These are phyloP conservation scores for Diplodia sapinea DNA, from an alignment of 2,329 filamentous ascomycete genomes.

Conservation along the genomic window DNA sequence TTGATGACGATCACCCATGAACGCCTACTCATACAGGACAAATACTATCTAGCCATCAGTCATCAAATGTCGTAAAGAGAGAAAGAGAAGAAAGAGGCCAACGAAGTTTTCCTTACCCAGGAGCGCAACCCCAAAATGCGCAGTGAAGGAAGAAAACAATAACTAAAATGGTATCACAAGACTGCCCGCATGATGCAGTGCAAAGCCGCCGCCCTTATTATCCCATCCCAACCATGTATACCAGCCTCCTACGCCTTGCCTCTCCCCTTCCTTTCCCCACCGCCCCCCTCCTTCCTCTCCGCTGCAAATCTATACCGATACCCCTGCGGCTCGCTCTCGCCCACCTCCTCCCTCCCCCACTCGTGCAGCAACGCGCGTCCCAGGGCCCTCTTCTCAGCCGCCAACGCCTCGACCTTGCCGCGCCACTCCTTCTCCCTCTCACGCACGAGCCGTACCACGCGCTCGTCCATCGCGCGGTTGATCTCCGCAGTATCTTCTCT, in stretches of 20 bases:
- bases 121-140: not conserved
- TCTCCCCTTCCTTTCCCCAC: not conserved
- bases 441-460: slow-evolving; percentile 14
- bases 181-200: not conserved
- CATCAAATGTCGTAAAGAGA: not conserved
- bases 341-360: slow-evolving; percentile 70
- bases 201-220: not conserved
- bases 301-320: slow-evolving; percentile 42
- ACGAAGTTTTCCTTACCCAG: not conserved
- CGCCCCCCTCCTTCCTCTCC: not conserved
- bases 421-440: slow-evolving; percentile 25
- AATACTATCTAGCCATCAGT: not conserved
- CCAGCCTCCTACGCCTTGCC: not conserved
- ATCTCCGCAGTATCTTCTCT: slow-evolving; percentile 10
- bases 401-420: slow-evolving; percentile 32
- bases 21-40: not conserved
- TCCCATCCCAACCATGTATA: not conserved
- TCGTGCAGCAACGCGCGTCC: slow-evolving; percentile 70
- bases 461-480: slow-evolving; percentile 29
- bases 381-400: slow-evolving; percentile 42
- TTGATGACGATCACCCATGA: no score
- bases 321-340: slow-evolving; percentile 40
- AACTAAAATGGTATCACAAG: not conserved
- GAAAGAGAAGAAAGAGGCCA: not conserved
- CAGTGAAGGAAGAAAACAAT: not conserved